Percentiles rank a stretch among this genome's conserved stretches.
phyloP scores from a whole-genome alignment of 108 stramenopile genomes.

The Fragilaria crotonensis region DNA sequence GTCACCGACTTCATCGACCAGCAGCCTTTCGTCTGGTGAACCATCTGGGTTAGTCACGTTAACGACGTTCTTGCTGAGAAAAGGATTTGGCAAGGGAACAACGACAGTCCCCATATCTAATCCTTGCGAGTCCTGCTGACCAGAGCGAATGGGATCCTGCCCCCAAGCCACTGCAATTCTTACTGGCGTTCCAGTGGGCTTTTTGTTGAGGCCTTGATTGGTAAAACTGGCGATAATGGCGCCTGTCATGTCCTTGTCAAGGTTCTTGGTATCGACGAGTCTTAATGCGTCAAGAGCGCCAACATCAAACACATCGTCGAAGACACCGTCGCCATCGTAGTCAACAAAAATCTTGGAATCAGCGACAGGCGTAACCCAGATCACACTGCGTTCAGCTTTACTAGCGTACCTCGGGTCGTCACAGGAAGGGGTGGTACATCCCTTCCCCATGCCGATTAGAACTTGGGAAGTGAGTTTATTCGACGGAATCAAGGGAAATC shows the following conservation, averaged over 20 bases:
- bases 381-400: conserved; percentile 5
- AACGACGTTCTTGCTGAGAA: not conserved
- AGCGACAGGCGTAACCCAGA: conserved; percentile 16
- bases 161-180: conserved; percentile 12
- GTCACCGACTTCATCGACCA: not conserved
- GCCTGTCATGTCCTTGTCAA: conserved; percentile 17
- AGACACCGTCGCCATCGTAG: conserved; percentile 12
- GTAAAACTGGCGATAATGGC: conserved; percentile 9
- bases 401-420: conserved; percentile 4
- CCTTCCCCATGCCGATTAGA: conserved; percentile 16
- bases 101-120: conserved; percentile 10
- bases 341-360: conserved; percentile 18
- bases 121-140: not conserved
- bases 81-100: conserved; percentile 1
- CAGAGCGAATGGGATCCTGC: not conserved
- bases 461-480: conserved; percentile 7
- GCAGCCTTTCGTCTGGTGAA: not conserved
- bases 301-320: not conserved
- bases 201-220: not conserved
- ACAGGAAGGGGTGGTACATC: conserved; percentile 13
- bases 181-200: conserved; percentile 6
- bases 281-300: not conserved
- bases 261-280: conserved; percentile 2
- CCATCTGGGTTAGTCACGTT: not conserved
- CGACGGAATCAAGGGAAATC: conserved; percentile 9